phyloP scores from a whole-genome alignment of 1,284 basidiomycete genomes.

The Trametes sp. region DNA sequence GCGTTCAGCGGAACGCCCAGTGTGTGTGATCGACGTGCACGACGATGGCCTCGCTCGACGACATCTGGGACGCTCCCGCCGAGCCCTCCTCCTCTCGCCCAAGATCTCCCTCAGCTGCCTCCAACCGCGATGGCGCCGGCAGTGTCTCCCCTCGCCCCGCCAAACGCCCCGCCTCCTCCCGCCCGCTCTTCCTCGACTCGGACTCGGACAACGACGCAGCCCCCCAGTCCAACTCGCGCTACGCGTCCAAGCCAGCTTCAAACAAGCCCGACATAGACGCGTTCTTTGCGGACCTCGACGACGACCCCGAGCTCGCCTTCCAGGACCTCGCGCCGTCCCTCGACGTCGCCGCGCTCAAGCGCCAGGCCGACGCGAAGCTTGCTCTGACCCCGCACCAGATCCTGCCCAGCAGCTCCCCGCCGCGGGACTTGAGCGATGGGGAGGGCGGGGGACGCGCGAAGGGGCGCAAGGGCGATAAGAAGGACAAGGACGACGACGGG shows the following conservation, averaged over 20 bases:
- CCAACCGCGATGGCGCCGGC: constrained; percentile 14
- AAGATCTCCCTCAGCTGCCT: neutral
- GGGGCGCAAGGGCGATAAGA: constrained; percentile 33
- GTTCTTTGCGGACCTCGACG: constrained; percentile 66
- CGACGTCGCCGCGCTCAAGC: constrained; percentile 57
- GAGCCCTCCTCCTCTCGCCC: constrained; percentile 34
- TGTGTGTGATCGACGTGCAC: constrained; percentile 25
- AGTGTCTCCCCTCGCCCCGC: constrained; percentile 27
- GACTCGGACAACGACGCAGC: constrained; percentile 55
- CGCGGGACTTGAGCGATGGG: constrained; percentile 39
- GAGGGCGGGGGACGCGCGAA: constrained; percentile 26
- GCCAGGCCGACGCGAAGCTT: constrained; percentile 57
- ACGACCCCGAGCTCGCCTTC: constrained; percentile 42
- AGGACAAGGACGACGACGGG: constrained; percentile 39
- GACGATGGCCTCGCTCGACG: constrained; percentile 42
- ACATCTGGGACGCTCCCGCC: constrained; percentile 56
- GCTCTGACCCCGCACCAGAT: constrained; percentile 51
- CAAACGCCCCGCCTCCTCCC: constrained; percentile 40
- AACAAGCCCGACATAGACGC: constrained; percentile 60
- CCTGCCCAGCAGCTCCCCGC: constrained; percentile 57
- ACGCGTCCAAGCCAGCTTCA: constrained; percentile 29
- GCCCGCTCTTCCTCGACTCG: constrained; percentile 57
- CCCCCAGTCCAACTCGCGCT: constrained; percentile 26
- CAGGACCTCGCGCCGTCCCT: constrained; percentile 57
- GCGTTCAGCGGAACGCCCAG: neutral